These are phyloP conservation scores for Leccinum variicolor DNA, from an alignment of 768 basidiomycete genomes.

Conservation along the genomic window DNA sequence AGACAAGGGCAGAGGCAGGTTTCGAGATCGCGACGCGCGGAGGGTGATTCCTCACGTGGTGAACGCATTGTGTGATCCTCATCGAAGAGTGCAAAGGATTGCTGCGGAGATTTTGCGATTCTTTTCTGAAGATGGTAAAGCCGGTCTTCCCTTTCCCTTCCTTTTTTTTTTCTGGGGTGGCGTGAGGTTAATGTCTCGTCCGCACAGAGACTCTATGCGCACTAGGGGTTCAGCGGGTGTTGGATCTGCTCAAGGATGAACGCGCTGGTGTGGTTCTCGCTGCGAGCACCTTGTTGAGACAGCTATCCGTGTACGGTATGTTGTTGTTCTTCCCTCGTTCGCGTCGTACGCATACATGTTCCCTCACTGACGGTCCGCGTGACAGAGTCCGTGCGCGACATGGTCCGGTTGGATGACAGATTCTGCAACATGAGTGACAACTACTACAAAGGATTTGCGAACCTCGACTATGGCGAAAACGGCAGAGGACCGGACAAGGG, in stretches of 20 bases:
- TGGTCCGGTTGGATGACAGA: conserved; percentile 4
- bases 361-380: neutral
- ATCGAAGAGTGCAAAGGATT: conserved; percentile 11
- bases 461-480: conserved; percentile 15
- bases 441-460: conserved; percentile 15
- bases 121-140: conserved; percentile 15
- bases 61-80: conserved; percentile 13
- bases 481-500: conserved; percentile 9
- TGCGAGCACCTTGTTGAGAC: conserved; percentile 12
- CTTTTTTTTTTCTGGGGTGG: neutral
- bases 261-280: conserved; percentile 16
- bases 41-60: conserved; percentile 13
- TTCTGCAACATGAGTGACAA: conserved; percentile 20
- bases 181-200: neutral
- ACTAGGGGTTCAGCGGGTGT: conserved; percentile 9
- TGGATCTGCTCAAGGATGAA: conserved; percentile 17
- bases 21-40: conserved; percentile 1
- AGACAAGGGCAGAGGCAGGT: conserved; percentile 6
- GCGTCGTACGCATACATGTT: neutral
- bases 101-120: conserved; percentile 11
- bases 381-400: conserved; percentile 17
- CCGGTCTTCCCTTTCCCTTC: too few relatives aligned
- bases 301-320: conserved; percentile 17
- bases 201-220: conserved; percentile 9
- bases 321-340: neutral